phyloP scores from a whole-genome alignment of 2,329 filamentous ascomycete species.

The Aspergillus spinulosporus region DNA sequence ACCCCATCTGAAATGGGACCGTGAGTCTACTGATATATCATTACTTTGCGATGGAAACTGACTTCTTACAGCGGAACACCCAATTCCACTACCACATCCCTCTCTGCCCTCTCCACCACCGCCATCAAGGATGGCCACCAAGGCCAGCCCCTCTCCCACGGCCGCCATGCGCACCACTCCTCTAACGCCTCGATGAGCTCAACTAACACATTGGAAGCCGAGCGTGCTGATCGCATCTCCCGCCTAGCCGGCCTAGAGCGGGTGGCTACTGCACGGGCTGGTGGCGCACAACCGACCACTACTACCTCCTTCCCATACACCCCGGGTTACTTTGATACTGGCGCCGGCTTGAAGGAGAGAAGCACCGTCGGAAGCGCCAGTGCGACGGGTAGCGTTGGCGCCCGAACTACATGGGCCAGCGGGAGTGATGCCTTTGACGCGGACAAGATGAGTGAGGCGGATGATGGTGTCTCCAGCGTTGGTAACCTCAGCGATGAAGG shows the following conservation, averaged over 20 bases:
- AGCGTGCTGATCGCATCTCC: constrained; percentile 92
- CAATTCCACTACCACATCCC: constrained; percentile 86
- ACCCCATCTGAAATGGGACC: constrained; percentile 83
- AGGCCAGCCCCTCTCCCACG: constrained; percentile 68
- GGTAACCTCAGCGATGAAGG: constrained; percentile 85
- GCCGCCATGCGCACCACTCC: constrained; percentile 55
- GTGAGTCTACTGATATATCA: constrained; percentile 55
- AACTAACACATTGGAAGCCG: constrained; percentile 78
- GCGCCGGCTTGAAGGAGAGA: constrained; percentile 72
- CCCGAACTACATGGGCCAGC: constrained; percentile 67
- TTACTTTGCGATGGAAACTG: constrained; percentile 31
- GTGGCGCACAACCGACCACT: constrained; percentile 30
- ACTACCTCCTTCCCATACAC: constrained; percentile 43
- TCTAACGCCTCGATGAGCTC: constrained; percentile 59
- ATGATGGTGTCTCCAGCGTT: constrained; percentile 62
- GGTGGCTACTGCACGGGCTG: constrained; percentile 71
- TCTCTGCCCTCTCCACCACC: constrained; percentile 87
- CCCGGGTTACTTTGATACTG: constrained; percentile 77
- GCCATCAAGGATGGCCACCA: constrained; percentile 96
- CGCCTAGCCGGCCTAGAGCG: constrained; percentile 89
- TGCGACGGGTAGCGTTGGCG: constrained; percentile 72
- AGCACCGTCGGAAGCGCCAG: constrained; percentile 90
- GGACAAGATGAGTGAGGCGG: constrained; percentile 64
- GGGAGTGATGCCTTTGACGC: constrained; percentile 60
- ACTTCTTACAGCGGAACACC: constrained; percentile 71